Percentiles rank a stretch among this genome's conserved stretches.
These are phyloP conservation scores for Cercophora newfieldiana DNA, from an alignment of 495 filamentous ascomycete genomes.

Conservation along the genomic window DNA sequence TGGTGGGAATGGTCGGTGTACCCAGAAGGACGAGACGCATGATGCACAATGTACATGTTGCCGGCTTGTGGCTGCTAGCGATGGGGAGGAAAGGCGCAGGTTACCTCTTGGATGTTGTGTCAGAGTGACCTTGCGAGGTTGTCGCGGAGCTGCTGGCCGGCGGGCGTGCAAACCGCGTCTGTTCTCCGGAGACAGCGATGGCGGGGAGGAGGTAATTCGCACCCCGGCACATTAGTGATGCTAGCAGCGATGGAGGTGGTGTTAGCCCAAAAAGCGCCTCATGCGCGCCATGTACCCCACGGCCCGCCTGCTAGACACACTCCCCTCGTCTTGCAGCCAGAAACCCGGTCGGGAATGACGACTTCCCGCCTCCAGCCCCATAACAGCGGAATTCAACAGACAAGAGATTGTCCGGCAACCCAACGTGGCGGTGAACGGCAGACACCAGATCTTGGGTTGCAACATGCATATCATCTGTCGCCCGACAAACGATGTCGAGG, in stretches of 20 bases:
- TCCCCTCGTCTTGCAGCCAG: conserved; percentile 15
- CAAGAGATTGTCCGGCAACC: conserved; percentile 30
- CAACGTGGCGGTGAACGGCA: conserved; percentile 41
- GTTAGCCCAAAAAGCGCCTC: conserved; percentile 25
- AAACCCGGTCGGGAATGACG: conserved; percentile 29
- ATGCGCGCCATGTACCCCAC: conserved; percentile 27
- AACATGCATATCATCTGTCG: conserved; percentile 38
- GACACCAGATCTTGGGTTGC: conserved; percentile 37
- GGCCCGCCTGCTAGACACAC: conserved; percentile 25
- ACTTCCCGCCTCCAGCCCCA: conserved; percentile 28
- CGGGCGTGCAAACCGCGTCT: background rate
- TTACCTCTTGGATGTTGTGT: background rate
- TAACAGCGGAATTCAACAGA: conserved; percentile 25
- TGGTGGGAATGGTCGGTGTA: conserved; percentile 3
- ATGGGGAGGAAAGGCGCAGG: background rate
- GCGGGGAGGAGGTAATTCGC: conserved; percentile 5
- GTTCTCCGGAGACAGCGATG: conserved; percentile 8
- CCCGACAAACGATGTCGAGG: conserved; percentile 30
- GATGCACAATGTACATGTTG: conserved; percentile 4
- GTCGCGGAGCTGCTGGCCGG: conserved; percentile 10
- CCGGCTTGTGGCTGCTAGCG: background rate
- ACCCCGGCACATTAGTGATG: conserved; percentile 14
- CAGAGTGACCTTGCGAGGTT: conserved; percentile 18
- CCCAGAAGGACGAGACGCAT: background rate
- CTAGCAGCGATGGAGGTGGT: conserved; percentile 10